Percentiles rank a stretch among this genome's conserved stretches.
These are phyloP conservation scores for Pseudofabraea citricarpa DNA, from an alignment of 2,329 filamentous ascomycete genomes.

Conservation along the genomic window DNA sequence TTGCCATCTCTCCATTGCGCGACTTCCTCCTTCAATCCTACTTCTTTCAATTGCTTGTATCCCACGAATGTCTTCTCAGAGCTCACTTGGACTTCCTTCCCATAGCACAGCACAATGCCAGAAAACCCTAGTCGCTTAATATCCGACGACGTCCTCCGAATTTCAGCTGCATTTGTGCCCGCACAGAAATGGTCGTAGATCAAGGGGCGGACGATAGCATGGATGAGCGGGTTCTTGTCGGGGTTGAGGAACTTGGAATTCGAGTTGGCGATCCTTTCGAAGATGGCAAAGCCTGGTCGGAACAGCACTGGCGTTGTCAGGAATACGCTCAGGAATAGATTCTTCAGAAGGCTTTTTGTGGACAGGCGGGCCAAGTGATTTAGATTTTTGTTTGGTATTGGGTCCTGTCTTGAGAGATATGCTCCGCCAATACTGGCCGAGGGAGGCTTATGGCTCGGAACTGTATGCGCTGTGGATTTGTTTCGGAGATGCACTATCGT, in stretches of 20 bases:
- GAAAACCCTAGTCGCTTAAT: not conserved
- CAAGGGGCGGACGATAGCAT: not conserved
- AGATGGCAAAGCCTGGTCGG: not conserved
- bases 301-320: not conserved
- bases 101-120: not conserved
- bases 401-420: not conserved
- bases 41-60: not conserved
- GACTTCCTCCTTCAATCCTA: not conserved
- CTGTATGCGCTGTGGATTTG: not conserved
- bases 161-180: not conserved
- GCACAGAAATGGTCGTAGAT: slow-evolving; percentile 1
- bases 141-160: not conserved
- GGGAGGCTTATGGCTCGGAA: not conserved
- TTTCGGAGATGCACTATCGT: not conserved
- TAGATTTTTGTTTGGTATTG: not conserved
- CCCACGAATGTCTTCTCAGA: not conserved
- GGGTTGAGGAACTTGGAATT: not conserved
- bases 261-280: not conserved
- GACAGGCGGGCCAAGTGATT: not conserved
- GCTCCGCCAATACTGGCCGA: not conserved
- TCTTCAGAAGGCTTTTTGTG: not conserved
- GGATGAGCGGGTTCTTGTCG: not conserved
- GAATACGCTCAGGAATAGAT: not conserved
- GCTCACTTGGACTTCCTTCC: not conserved
- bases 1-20: slow-evolving; percentile 45